phyloP scores from a whole-genome alignment of 805 yeast species.

The Lipomyces sp. region DNA sequence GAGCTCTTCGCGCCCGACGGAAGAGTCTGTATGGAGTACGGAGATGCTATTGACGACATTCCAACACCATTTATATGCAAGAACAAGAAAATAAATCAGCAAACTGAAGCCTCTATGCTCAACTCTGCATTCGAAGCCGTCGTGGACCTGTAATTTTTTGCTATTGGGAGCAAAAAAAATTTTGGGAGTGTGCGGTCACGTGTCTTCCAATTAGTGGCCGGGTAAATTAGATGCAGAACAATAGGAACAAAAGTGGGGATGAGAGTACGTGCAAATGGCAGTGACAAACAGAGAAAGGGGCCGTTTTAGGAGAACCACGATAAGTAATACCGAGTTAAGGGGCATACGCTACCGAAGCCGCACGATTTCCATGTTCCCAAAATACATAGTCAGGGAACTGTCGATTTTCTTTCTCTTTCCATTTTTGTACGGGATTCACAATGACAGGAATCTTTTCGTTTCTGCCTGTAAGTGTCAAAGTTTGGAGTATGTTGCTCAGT shows the following conservation, averaged over 20 bases:
- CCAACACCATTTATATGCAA: background rate
- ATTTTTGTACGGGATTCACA: background rate
- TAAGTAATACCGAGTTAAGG: too few species aligned
- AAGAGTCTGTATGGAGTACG: conserved; percentile 15
- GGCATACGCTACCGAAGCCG: too few species aligned
- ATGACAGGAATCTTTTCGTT: conserved; percentile 10
- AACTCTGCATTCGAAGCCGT: background rate
- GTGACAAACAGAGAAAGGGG: too few species aligned
- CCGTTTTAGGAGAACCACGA: too few species aligned
- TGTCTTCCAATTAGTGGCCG: too few species aligned
- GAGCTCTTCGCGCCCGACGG: conserved; percentile 7
- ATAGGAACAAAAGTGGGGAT: too few species aligned
- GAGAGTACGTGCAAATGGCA: too few species aligned
- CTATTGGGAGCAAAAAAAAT: background rate
- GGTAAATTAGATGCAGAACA: too few species aligned
- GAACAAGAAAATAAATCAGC: background rate
- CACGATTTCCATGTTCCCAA: too few species aligned
- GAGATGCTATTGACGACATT: conserved; percentile 20
- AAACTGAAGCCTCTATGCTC: background rate
- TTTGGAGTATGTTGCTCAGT: background rate
- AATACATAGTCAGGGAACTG: too few species aligned
- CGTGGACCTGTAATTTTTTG: background rate
- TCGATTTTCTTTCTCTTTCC: too few species aligned
- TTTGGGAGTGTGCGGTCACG: background rate
- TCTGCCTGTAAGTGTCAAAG: conserved; percentile 13